Conservation (phyloP, 257 asterid genomes). For the Primulina tabacum region DNA sequence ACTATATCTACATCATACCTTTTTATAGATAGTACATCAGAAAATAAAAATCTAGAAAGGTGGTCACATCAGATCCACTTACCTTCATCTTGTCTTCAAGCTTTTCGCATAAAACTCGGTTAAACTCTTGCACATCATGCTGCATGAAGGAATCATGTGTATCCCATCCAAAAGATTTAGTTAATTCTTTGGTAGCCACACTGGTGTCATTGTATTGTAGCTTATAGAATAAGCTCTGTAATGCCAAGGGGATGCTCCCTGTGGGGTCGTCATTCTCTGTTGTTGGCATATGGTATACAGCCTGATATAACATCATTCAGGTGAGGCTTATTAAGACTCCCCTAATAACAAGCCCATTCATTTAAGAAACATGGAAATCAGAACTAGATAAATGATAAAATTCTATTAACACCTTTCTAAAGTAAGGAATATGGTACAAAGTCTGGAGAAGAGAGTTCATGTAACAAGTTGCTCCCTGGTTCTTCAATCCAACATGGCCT, state of each 20-base stretch:
- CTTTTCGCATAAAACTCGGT: constrained; percentile 88
- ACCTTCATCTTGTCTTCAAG: constrained; percentile 99
- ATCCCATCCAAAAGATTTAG: constrained; percentile 99
- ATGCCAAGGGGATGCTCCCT: constrained; percentile 98
- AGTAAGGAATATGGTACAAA: constrained; percentile 88
- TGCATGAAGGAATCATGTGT: constrained; percentile 96
- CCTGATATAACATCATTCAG: constrained; percentile 46
- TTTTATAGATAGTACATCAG: constrained; percentile 15
- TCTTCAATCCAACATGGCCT: constrained; percentile 95
- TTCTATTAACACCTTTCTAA: constrained; percentile 68
- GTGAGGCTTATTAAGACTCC: constrained; percentile 29
- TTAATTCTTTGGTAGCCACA: constrained; percentile 94
- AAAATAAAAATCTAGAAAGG: constrained; percentile 12
- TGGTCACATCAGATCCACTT: constrained; percentile 20
- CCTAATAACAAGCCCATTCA: constrained; percentile 15
- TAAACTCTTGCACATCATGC: constrained; percentile 98
- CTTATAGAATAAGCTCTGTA: constrained; percentile 95
- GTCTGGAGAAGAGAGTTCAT: constrained; percentile 98
- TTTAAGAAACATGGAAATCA: constrained; percentile 20
- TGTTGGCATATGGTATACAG: constrained; percentile 99
- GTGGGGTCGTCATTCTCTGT: constrained; percentile 98
- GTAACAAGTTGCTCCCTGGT: constrained; percentile 99
- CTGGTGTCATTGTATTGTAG: constrained; percentile 92
- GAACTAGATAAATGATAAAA: constrained; percentile 23
- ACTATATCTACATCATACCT: constrained; percentile 25